Evolutionary conservation across 1,284 basidiomycete species (phyloP), one percentile per base, ranked within the genome.

Genomic region (Apiotrichum domesticum): DNA sequence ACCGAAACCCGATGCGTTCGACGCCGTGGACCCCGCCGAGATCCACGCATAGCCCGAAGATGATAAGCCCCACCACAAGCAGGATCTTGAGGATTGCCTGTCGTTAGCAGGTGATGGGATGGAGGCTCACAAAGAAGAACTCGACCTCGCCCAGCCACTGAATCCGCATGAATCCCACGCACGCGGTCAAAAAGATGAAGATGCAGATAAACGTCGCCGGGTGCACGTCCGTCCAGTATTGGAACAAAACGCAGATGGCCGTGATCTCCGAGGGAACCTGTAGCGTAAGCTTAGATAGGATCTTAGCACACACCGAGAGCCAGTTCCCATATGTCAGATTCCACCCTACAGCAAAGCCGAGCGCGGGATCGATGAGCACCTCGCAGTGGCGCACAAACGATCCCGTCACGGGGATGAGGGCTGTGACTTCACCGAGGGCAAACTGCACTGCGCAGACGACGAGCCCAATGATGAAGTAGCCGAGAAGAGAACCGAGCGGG

Each of bases 81-180:
- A 86, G 75, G 35, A 90, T 84, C 74, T 89, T 88, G 71, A 88
- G 84, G 8, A 85, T 84, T 6, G 82, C 21, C 21, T 21, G 21
- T 21, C 21, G 21, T 21, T 21, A 21, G 21, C 21, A 21, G 21
- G 21, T 21, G 21, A 21, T 21, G 21, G 21, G 21, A 21, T 21
- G 21, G 21, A 21, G 21, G 21, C 21, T 21, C 21, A 21, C 82
- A 62, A 66, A 62, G 83, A 84, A 66, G 85, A 89, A 88, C 72
- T 89, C 87, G 14, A 55, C 41, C 48, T 67, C 66, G 15, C 66
- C 66, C 39, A 65, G 64, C 37, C 46, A 62, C 6, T 53, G 35
- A 14, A 67, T 56, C 9, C 55, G 55, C 51, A 55, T 46, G 57
- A 64, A 63, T 29, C 55, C 64, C 3, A 65, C 57, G 10, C 46